Evolutionary conservation across 768 basidiomycete species (phyloP), one percentile per base, ranked within the genome.

Genomic region (Pisolithus sp.): DNA sequence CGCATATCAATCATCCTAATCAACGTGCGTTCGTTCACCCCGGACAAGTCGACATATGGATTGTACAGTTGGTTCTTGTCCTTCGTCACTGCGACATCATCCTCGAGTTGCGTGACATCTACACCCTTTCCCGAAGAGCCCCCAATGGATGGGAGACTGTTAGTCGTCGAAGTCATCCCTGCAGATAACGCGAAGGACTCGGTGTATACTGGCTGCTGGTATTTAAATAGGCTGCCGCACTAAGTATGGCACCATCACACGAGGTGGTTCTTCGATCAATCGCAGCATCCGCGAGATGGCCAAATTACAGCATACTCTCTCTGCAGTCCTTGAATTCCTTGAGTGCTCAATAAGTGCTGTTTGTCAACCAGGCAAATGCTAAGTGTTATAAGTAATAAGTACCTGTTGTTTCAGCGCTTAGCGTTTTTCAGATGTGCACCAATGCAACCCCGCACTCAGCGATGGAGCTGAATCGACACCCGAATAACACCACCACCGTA

Each of bases 1-100:
- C 76, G 75, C 52, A 73, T 57, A 65, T 86, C 85, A 44, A 89
- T 76, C 68, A 86, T 89, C 59, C 86, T 72, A 54, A 90, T 61
- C 54, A 89, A 63, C 62, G 80, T 82, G 51, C 77, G 77, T 65
- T 88, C 87, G 61, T 90, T 79, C 45, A 90, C 69, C 9, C 69
- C 73, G 53, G 79, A 81, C 24, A 76, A 67, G 62, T 86, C 85
- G 52, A 83, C 59, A 43, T 78, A 69, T n/a, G 76, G 55, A 49
- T 71, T 73, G 55, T 67, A 73, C 46, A 68, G 49, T 37, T 26
- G 23, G 20, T 21, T 7, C 3, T 10, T 7, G 6, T 38, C 47
- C 18, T 10, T 18, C 20, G 41, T 20, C 37, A 17, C 7, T 10
- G 10, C 30, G 10, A 36, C 30, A n/a, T 42, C 55, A 9, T 51